A percentile compares a stretch with the other conserved stretches of the same genome.
phyloP scores from a whole-genome alignment of 208 protist species.

The Cochliopodium minus region DNA sequence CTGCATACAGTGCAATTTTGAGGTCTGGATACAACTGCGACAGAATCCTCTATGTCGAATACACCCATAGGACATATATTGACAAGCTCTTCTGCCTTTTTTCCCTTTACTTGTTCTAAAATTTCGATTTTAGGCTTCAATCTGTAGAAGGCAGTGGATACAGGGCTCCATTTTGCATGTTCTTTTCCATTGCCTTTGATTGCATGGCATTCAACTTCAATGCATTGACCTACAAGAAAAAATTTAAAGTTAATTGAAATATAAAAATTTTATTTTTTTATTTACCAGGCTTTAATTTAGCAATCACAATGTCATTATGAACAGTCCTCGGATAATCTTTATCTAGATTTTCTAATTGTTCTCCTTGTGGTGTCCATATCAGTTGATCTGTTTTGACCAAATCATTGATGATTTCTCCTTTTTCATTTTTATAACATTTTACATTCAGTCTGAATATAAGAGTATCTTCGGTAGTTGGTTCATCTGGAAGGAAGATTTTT shows the following conservation, averaged over 20 bases:
- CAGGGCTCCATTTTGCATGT: slow-evolving; percentile 94
- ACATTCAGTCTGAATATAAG: background rate
- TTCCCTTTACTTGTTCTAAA: slow-evolving; percentile 40
- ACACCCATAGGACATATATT: slow-evolving; percentile 69
- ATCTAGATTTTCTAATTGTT: slow-evolving; percentile 31
- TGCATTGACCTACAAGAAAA: slow-evolving; percentile 70
- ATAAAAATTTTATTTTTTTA: no score
- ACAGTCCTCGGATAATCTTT: slow-evolving; percentile 47
- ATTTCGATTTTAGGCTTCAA: slow-evolving; percentile 75
- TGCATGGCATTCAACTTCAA: slow-evolving; percentile 72
- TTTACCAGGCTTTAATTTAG: slow-evolving; percentile 79
- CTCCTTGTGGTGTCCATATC: slow-evolving; percentile 62
- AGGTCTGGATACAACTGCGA: slow-evolving; percentile 48
- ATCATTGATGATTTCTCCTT: slow-evolving; percentile 42
- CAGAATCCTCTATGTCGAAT: slow-evolving; percentile 71
- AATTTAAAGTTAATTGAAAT: no score
- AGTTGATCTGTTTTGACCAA: slow-evolving; percentile 68
- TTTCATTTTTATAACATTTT: slow-evolving; percentile 9
- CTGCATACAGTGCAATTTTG: slow-evolving; percentile 81
- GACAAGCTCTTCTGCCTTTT: slow-evolving; percentile 51
- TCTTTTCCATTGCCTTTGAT: slow-evolving; percentile 81
- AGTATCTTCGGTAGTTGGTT: background rate
- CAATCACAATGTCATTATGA: slow-evolving; percentile 85
- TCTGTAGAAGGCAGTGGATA: slow-evolving; percentile 83
- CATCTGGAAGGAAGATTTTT: no score